These are phyloP conservation scores for Neurospora sp. DNA, from an alignment of 495 filamentous ascomycete species.

Conservation along the genomic window DNA sequence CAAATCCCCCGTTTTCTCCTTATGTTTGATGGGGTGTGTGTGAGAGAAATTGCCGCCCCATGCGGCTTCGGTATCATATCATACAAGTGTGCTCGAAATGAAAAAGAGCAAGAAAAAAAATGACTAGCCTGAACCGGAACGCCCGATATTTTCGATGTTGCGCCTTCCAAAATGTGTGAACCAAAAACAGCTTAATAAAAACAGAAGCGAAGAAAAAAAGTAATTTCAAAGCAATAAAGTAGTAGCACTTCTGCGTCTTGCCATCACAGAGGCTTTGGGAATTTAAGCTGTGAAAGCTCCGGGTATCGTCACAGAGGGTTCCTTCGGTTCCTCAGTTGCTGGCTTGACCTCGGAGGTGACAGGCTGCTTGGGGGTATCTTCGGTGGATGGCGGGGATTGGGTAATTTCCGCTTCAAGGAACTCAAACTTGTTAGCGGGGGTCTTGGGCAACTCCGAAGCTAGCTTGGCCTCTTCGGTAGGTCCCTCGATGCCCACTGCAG, in stretches of 20 bases:
- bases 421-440: background rate
- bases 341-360: background rate
- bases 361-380: slow-evolving; percentile 2
- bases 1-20: background rate
- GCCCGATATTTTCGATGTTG: background rate
- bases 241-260: background rate
- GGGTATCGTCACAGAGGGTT: slow-evolving; percentile 11
- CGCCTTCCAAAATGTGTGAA: background rate
- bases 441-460: background rate
- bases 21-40: background rate
- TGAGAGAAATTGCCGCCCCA: background rate
- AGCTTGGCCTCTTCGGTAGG: background rate
- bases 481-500: background rate
- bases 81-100: background rate
- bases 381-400: background rate
- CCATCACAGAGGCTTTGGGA: background rate
- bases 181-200: background rate
- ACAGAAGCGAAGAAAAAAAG: background rate
- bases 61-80: background rate
- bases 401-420: background rate
- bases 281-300: background rate
- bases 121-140: background rate
- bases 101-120: background rate
- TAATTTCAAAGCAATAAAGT: background rate
- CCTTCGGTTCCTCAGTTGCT: background rate